phyloP scores from a whole-genome alignment of 805 yeast species.

The Ogataea polymorpha region DNA sequence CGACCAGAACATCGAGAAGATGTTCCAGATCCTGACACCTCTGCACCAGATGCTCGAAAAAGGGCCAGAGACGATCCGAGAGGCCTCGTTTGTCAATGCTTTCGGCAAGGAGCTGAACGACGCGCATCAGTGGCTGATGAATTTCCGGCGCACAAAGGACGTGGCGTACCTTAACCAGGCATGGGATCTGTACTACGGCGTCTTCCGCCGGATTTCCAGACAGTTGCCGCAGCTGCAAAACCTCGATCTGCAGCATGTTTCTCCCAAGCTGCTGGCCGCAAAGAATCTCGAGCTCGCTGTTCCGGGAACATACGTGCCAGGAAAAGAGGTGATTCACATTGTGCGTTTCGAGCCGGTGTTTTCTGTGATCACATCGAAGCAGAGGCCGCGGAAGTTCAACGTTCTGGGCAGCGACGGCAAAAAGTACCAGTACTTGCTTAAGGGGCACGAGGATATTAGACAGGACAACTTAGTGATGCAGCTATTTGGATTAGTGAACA shows the following conservation, averaged over 20 bases:
- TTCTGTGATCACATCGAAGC: constrained; percentile 89
- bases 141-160: constrained; percentile 81
- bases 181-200: constrained; percentile 95
- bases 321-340: constrained; percentile 73
- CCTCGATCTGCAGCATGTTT: constrained; percentile 86
- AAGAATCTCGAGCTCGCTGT: constrained; percentile 80
- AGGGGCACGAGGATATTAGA: constrained; percentile 97
- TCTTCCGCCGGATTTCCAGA: constrained; percentile 85
- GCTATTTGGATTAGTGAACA: constrained; percentile 90
- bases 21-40: constrained; percentile 89
- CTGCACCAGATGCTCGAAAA: constrained; percentile 77
- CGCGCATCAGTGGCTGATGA: constrained; percentile 90
- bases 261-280: constrained; percentile 82
- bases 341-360: constrained; percentile 76
- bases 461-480: constrained; percentile 99
- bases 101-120: constrained; percentile 91
- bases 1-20: constrained; percentile 90
- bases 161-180: constrained; percentile 90
- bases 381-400: constrained; percentile 84
- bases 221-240: constrained; percentile 85
- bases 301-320: constrained; percentile 91
- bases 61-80: constrained; percentile 91
- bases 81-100: constrained; percentile 86
- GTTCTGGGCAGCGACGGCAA: constrained; percentile 90
- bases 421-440: constrained; percentile 74